Evolutionary conservation across 176 grass and related monocot species (phyloP), one percentile per base, ranked within the genome.

Genomic region (Olyra latifolia): DNA sequence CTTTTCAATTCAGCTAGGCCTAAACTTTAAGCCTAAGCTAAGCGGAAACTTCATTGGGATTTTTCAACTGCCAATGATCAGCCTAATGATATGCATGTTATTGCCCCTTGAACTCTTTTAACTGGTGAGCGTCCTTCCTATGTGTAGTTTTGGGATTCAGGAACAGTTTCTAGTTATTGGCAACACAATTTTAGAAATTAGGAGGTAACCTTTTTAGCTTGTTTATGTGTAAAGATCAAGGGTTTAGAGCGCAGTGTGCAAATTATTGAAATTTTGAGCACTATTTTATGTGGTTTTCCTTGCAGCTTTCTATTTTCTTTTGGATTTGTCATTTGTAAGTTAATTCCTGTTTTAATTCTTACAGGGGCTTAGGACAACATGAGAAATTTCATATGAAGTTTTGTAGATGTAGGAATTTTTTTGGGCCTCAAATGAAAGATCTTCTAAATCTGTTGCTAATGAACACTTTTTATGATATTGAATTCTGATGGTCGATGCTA

Each of bases 291-390:
- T 28, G 8, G 24, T 30, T 74, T 55, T 43, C 3, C 74, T 74
- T 74, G 57, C 46, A 63, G 17, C 61, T 66, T 73, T 63, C 7
- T 25, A 53, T 65, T 74, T 73, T 73, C 9, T 40, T 4, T 43
- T 75, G 32, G 11, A 75, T 67, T 55, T 55, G 4, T 58, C 32
- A 35, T 35, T 39, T 57, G 4, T 58, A 24, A 44, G 74, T 8
- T 27, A 5, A 2, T 49, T 59, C 50, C 12, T 74, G 50, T 75
- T 56, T 49, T 44, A 38, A 25, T 1, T 69, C 53, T 40, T 52
- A 7, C 8, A 10, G 64, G 4, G 42, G 35, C 20, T 30, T 80
- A 80, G 32, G n/a, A 43, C 12, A 54, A 61, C 38, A 65, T 1
- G 2, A 61, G 2, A 8, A 68, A 44, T 54, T 45, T 69, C 64